A percentile compares a stretch with the other conserved stretches of the same genome.
These are phyloP conservation scores for Ananas comosus DNA, from an alignment of 176 grass and related monocot genomes.

Conservation along the genomic window DNA sequence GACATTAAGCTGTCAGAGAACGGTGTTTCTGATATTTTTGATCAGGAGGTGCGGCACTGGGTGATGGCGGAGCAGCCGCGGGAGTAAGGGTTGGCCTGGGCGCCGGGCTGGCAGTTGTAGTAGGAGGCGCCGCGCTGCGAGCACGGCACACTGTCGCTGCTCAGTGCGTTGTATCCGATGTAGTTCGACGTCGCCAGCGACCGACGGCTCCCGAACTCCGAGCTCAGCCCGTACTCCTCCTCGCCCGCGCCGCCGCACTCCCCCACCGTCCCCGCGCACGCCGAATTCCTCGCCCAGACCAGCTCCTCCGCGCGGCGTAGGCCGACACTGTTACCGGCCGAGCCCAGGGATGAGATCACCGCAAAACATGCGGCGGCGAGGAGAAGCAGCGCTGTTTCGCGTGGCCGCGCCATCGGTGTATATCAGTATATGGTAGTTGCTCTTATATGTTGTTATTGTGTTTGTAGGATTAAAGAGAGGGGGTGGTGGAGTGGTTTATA, in stretches of 20 bases:
- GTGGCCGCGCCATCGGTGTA: background rate
- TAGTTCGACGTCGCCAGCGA: constrained; percentile 3
- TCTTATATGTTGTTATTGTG: no score
- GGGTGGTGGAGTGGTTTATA: no score
- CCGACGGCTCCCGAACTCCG: constrained; percentile 6
- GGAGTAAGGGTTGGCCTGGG: constrained; percentile 43
- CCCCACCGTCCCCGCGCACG: constrained; percentile 16
- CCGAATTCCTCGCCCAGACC: background rate
- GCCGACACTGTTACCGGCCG: background rate
- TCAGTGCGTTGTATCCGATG: constrained; percentile 50
- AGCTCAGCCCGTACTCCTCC: background rate
- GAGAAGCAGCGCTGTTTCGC: background rate
- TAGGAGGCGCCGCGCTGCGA: constrained; percentile 29
- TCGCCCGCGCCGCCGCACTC: constrained; percentile 16
- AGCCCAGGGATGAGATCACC: background rate
- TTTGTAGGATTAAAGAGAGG: no score
- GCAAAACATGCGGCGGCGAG: background rate
- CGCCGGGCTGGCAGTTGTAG: constrained; percentile 56
- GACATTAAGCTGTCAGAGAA: no score
- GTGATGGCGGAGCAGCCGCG: constrained; percentile 53
- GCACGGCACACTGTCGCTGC: constrained; percentile 32
- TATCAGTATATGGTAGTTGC: no score
- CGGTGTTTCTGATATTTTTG: no score
- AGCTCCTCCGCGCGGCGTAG: background rate
- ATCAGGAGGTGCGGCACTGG: constrained; percentile 21